Evolutionary conservation across 148 eudicot genomes (phyloP), one percentile per base, ranked within the genome.

Genomic region (Fagopyrum esculentum): DNA sequence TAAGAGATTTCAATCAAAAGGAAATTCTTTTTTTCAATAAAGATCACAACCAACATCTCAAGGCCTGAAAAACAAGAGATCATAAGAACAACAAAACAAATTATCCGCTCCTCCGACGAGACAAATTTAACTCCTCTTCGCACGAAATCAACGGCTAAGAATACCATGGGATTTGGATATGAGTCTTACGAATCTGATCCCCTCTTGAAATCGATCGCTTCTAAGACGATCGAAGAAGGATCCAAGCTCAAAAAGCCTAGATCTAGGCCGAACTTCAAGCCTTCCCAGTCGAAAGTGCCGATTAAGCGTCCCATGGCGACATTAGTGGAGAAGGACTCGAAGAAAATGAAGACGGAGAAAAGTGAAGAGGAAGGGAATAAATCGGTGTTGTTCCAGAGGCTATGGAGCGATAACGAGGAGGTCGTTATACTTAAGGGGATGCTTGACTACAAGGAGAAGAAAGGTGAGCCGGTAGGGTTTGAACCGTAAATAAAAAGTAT

Each of bases 341-440:
- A 72, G 73, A 81, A 17, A 2, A 77, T 70, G 54, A 80, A 73
- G 43, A 15, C 19, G 3, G 80, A 66, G 68, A 80, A 46, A 12
- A 19, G 26, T n/a, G 51, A 45, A 16, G 76, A 71, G 74, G 76
- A 72, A 56, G 12, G 69, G 19, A 54, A n/a, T 12, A 9, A 2
- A 60, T 45, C 15, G 44, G 45, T 11, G 6, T n/a, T 82, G 77
- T 87, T 89, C 72, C 81, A 82, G 82, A 82, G 88, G 76, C 8
- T 87, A 16, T 87, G 85, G 82, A 84, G 86, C 45, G 88, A 80
- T 10, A 86, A 84, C 0, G 89, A 88, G 56, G 92, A 86, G 79
- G 75, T 86, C 40, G 83, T 47, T 35, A 60, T 88, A 2, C 12
- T 86, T 7, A 68, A 84, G 19, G 92, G 92, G 6, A 80, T 86